A percentile compares a stretch with the other conserved stretches of the same genome.
Conservation (phyloP, 768 basidiomycete genomes). For the Podaxis mareebaensis region DNA sequence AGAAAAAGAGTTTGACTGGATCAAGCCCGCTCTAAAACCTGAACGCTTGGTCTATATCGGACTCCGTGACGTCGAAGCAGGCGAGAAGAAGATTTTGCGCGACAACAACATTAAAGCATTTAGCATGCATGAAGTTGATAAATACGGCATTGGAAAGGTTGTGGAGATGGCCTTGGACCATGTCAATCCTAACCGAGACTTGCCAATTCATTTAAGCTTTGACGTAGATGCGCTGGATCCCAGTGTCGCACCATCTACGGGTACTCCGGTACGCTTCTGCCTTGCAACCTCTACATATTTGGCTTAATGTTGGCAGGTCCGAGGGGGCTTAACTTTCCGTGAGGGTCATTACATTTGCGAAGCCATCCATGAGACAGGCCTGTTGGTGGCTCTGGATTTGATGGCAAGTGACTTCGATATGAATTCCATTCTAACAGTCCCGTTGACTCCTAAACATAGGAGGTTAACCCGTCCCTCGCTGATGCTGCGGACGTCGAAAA, state of each 20-base stretch:
- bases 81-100: slow-evolving; percentile 84
- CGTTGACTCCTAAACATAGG: slow-evolving; percentile 42
- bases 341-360: slow-evolving; percentile 99
- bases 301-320: slow-evolving; percentile 50
- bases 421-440: slow-evolving; percentile 6
- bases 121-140: slow-evolving; percentile 91
- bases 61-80: slow-evolving; percentile 87
- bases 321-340: slow-evolving; percentile 93
- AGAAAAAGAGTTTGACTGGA: slow-evolving; percentile 50
- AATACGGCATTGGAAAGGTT: slow-evolving; percentile 90
- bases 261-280: slow-evolving; percentile 70
- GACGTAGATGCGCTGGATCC: slow-evolving; percentile 97
- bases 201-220: slow-evolving; percentile 93
- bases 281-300: background rate
- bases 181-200: slow-evolving; percentile 81
- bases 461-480: slow-evolving; percentile 94
- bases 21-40: slow-evolving; percentile 63
- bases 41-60: slow-evolving; percentile 94
- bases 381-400: slow-evolving; percentile 88
- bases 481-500: slow-evolving; percentile 75
- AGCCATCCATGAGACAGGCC: slow-evolving; percentile 88
- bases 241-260: slow-evolving; percentile 92
- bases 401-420: slow-evolving; percentile 61
- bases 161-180: slow-evolving; percentile 96
- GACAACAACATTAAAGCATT: slow-evolving; percentile 83